Base-by-base conservation (phyloP, 345 rosid species). In the Excoecaria agallocha region DNA sequence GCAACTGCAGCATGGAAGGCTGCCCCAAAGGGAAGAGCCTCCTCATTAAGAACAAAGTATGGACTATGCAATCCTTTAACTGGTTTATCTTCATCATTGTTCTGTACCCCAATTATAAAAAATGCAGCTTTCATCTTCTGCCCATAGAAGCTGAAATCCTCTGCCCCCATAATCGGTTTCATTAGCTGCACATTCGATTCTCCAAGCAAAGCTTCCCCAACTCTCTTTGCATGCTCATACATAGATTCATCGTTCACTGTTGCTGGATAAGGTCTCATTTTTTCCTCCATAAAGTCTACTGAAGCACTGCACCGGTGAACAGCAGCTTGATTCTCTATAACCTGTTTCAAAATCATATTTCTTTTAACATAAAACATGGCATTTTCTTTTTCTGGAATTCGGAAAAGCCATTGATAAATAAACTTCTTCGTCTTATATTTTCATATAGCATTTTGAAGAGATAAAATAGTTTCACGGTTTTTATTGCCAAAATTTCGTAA, bases 1-100 rank as follows among this genome's bases (percentile, higher is more conserved):
- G 89, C 89, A 24, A 84, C 89, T 0, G 89, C 85, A 58, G 89
- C 89, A 74, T 88, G 84, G 20, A 88, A 68, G n/a, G 91, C 91
- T 13, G 89, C 85, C 22, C 91, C 91, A 1, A 86, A 50, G 17
- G 89, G 86, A 45, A 86, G 87, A 63, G 73, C 89, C 20, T 84
- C 82, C 75, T 88, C 91, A 54, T 88, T 84, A 0, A 88, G 58
- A 51, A 83, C 48, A 39, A 88, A 77, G 76, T 82, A 69, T 0
- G 89, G 89, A 6, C 87, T 72, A 60, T 88, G 91, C 76, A 82
- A 9, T 8, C 19, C 12, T 12, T 38, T 3, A 2, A 6, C 60
- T 56, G 76, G 43, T 37, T 69, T 63, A 1, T 30, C 30, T 8
- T 52, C 22, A 2, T 74, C 62, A 25, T 80, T 80, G 17, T 84